Percentiles rank a stretch among this genome's conserved stretches.
Evolutionary conservation across 805 yeast species (phyloP).

Genomic region (Lipomyces lipofer): DNA sequence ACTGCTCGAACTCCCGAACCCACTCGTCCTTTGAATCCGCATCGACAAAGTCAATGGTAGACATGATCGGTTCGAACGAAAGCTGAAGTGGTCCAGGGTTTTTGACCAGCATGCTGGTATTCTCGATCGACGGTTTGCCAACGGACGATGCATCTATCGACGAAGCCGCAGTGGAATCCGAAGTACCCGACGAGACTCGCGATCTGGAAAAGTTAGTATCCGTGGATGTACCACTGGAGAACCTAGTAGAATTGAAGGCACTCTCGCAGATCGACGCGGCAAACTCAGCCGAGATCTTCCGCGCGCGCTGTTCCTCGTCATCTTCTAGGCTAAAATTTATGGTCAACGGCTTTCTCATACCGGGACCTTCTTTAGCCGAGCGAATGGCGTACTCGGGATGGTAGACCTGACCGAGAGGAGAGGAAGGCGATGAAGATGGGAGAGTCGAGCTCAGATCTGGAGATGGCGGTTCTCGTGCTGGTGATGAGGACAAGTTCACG

Average conservation of each 20-base stretch:
- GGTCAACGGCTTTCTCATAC: background rate
- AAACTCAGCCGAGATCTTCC: conserved; percentile 28
- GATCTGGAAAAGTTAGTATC: conserved; percentile 7
- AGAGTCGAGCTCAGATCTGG: conserved; percentile 1
- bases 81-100: background rate
- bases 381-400: conserved; percentile 7
- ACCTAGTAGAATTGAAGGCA: conserved; percentile 13
- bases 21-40: conserved; percentile 11
- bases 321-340: background rate
- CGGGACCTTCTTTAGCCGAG: conserved; percentile 20
- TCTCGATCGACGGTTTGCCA: background rate
- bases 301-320: conserved; percentile 25
- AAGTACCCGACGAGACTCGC: conserved; percentile 10
- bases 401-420: background rate
- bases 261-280: conserved; percentile 26
- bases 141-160: conserved; percentile 3
- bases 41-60: background rate
- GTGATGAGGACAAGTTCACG: background rate
- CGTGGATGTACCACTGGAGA: conserved; percentile 11
- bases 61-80: background rate
- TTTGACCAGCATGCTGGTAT: too few relatives aligned
- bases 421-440: background rate
- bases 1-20: conserved; percentile 18
- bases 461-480: background rate
- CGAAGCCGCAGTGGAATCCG: conserved; percentile 19